Base-by-base conservation (phyloP, 1,284 basidiomycete genomes). In the Heliocybe sulcata region DNA sequence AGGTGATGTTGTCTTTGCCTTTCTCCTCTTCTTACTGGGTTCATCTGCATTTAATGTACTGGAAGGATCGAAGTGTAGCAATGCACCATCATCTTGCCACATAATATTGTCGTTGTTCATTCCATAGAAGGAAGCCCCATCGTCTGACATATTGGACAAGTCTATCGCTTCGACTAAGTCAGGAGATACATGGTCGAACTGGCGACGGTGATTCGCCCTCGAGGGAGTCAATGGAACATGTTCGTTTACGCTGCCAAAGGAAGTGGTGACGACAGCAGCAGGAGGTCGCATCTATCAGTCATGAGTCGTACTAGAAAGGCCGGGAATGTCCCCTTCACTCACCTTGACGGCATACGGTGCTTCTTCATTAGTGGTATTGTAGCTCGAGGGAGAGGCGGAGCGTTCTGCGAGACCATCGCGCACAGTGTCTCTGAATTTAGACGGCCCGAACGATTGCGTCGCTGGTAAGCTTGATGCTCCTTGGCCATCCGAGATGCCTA, bases 381-480 rank as follows among this genome's bases (percentile, higher is more conserved):
- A 16, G 47, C 20, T 12, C 3, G 47, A 20, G 8, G 22, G 23
- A 22, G 47, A 49, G 6, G 4, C n/a, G 12, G 27, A 49, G 10
- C 47, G 14, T 29, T 22, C 47, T n/a, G 47, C 27, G 12, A 29
- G 23, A 16, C 14, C 23, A 11, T 25, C 22, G 22, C 14, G 19
- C 23, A 22, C 8, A 22, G 47, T 4, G 23, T 25, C 22, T 16
- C 47, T 61, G 56, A 60, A 65, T 56, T 66, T 72, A 27, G 74
- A 76, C 8, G 67, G 69, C 3, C 66, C 69, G 56, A 76, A 73
- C 1, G 64, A 55, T 56, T 73, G 73, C 12, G 72, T 75, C 11
- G 65, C 55, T 0, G 69, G 65, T 52, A 63, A 64, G 6, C 54
- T 31, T 26, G 23, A 22, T 12, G 6, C 42, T 31, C 9, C 27